A percentile compares a stretch with the other conserved stretches of the same genome.
Conservation (phyloP, 2,329 filamentous ascomycete genomes). For the Botryotinia globosa region DNA sequence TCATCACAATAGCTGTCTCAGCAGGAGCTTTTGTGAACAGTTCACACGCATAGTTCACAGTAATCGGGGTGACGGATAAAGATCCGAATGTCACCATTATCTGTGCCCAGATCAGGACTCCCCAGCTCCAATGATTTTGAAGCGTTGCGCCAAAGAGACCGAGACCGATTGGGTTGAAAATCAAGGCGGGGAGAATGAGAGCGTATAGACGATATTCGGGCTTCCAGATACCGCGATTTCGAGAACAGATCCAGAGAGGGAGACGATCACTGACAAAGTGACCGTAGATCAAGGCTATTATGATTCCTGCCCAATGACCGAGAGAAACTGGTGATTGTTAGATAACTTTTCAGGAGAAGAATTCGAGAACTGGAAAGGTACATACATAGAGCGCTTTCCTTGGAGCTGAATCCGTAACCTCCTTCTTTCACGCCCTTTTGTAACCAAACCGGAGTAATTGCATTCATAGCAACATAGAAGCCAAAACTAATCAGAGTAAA, state of each 20-base stretch:
- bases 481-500: constrained; percentile 35
- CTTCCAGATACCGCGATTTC: constrained; percentile 37
- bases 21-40: constrained; percentile 41
- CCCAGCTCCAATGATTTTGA: constrained; percentile 44
- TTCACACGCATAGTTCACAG: constrained; percentile 32
- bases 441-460: constrained; percentile 38
- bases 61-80: constrained; percentile 23
- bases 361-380: not conserved
- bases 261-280: constrained; percentile 43
- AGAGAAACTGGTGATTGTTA: constrained; percentile 39
- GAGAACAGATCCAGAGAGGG: constrained; percentile 35
- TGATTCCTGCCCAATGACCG: constrained; percentile 43
- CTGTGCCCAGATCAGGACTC: constrained; percentile 42
- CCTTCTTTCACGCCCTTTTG: constrained; percentile 40
- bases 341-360: not conserved
- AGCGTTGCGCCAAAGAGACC: constrained; percentile 42
- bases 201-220: constrained; percentile 43
- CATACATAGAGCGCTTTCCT: constrained; percentile 40
- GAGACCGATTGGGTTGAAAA: constrained; percentile 39
- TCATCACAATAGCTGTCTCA: constrained; percentile 40
- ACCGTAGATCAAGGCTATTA: constrained; percentile 40
- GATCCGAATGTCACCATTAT: constrained; percentile 42
- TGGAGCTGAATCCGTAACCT: constrained; percentile 45
- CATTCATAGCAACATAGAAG: constrained; percentile 31
- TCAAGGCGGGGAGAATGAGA: constrained; percentile 36